These are phyloP conservation scores for Santalum album DNA, from an alignment of 164 flowering plant genomes.

Conservation along the genomic window DNA sequence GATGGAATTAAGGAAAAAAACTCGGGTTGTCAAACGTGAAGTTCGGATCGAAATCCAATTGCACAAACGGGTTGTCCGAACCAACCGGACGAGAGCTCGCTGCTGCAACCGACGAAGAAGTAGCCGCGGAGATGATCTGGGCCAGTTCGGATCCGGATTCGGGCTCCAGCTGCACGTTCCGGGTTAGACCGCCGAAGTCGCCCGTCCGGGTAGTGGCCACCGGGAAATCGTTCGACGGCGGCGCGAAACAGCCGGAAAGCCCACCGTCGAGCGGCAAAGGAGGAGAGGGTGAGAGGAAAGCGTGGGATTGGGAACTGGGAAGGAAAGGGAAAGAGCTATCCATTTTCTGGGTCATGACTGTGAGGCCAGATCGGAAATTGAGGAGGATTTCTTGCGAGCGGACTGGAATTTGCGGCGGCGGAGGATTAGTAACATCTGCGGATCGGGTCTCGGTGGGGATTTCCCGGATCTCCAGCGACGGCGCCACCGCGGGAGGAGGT, in stretches of 20 bases:
- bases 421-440: not conserved
- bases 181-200: not conserved
- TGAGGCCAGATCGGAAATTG: not conserved
- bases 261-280: not conserved
- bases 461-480: constrained; percentile 1
- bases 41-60: not conserved
- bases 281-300: not conserved
- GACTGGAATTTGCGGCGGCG: not conserved
- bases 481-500: not conserved
- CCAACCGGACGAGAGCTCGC: not conserved
- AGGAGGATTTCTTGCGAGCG: not conserved
- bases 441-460: constrained; percentile 7
- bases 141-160: not conserved
- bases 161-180: not conserved
- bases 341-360: not conserved
- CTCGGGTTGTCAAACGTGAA: not conserved
- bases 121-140: not conserved
- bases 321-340: not conserved
- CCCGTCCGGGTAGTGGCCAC: not conserved
- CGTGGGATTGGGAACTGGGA: not conserved
- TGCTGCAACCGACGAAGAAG: not conserved
- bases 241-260: not conserved
- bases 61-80: not conserved
- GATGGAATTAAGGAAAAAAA: not conserved
- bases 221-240: not conserved